Conservation (phyloP, 306 rosid species). For the Acacia acuminata region DNA sequence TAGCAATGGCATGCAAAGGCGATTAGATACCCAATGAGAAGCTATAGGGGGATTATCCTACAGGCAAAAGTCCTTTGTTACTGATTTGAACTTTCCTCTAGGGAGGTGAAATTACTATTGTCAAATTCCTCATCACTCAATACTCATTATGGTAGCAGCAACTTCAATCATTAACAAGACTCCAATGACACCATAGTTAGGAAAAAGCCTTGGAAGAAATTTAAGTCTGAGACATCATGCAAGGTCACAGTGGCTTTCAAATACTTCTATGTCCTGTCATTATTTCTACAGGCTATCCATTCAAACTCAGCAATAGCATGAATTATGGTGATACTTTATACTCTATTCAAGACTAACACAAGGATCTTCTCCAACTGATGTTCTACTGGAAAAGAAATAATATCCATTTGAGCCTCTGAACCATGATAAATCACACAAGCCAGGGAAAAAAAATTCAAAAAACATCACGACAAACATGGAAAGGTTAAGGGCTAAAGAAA, state of each 20-base stretch:
- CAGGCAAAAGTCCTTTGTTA: neutral
- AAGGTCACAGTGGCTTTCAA: neutral
- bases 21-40: neutral
- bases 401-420: neutral
- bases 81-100: neutral
- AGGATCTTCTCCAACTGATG: constrained; percentile 8
- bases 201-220: constrained; percentile 4
- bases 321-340: constrained; percentile 4
- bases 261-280: neutral
- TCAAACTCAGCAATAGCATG: constrained; percentile 22
- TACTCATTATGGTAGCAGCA: neutral
- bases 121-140: neutral
- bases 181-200: constrained; percentile 2
- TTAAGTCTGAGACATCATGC: constrained; percentile 4
- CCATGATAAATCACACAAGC: neutral
- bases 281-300: constrained; percentile 5
- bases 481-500: neutral
- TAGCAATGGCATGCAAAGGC: constrained; percentile 16
- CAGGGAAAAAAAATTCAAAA: neutral
- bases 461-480: neutral
- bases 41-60: neutral
- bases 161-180: constrained; percentile 5
- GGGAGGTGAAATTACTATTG: neutral
- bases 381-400: neutral
- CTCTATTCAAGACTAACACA: neutral